Base-by-base conservation (phyloP, 371 early-diverging fungal genomes). In the Mortierella polycephala region DNA sequence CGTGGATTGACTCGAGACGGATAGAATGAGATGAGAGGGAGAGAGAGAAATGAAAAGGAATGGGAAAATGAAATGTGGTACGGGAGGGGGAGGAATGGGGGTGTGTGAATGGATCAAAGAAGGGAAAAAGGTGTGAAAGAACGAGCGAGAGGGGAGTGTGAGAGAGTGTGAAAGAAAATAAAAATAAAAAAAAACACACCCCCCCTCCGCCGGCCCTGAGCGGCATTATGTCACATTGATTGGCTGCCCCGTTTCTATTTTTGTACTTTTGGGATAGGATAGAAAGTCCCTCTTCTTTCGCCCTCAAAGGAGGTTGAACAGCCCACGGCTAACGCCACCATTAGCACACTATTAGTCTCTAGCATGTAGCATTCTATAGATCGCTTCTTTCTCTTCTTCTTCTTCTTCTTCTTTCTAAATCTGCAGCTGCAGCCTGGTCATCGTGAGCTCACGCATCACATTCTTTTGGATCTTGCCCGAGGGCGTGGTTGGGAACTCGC, bases 391-490 rank as follows among this genome's bases (percentile, higher is more conserved):
- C 46, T 16, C 13, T 46, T 13, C 46, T 11, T 46, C 46, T 13
- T 46, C 11, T 13, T 13, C 16, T 18, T 51, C 20, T 18, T 21
- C 51, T 9, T 51, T 10, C 20, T 21, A 13, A 14, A 39, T 40
- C 50, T 49, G 59, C 57, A 75, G 47, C 21, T 56, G 57, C 39
- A 82, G 61, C 18, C 64, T 50, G 37, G 55, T 49, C 47, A 62
- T 74, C 12, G 71, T 40, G 47, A 68, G 57, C 44, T 84, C 80
- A 5, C 82, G 59, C 70, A 84, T 54, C 13, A 76, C 55, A 53
- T 74, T 70, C 77, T 84, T 84, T 55, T 83, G 74, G 49, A 84
- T 71, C 66, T 84, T 84, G 49, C 85, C 85, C 18, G 76, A 72
- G 7, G 73, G 82, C 12, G 85, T 84, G 18, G 58, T 68, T 5